Conservation (phyloP, 1,284 basidiomycete genomes). For the Bondarzewia mesenterica region DNA sequence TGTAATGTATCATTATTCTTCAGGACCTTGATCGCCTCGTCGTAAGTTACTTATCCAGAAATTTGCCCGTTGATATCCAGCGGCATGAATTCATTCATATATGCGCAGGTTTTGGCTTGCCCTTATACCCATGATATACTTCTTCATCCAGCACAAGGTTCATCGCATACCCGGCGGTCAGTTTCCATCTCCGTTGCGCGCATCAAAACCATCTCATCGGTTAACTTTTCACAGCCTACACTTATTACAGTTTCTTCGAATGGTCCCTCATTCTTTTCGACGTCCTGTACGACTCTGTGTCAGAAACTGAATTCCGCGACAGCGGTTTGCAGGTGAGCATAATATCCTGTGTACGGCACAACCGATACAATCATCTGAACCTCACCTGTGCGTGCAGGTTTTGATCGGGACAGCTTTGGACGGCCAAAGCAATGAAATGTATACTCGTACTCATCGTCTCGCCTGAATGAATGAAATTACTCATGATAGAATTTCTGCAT, state of each 20-base stretch:
- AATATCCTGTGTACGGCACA: too few relatives aligned
- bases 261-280: slow-evolving; percentile 82
- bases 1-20: neutral
- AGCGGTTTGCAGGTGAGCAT: slow-evolving; percentile 44
- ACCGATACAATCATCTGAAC: neutral
- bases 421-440: slow-evolving; percentile 28
- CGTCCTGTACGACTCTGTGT: slow-evolving; percentile 67
- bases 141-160: slow-evolving; percentile 81
- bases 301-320: slow-evolving; percentile 53
- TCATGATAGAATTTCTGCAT: too few relatives aligned
- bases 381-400: too few relatives aligned
- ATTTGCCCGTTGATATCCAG: too few relatives aligned
- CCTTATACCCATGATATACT: slow-evolving; percentile 73
- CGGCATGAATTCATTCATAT: too few relatives aligned
- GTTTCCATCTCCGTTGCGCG: slow-evolving; percentile 9
- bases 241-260: slow-evolving; percentile 79
- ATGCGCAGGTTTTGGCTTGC: slow-evolving; percentile 56
- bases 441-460: slow-evolving; percentile 30
- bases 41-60: slow-evolving; percentile 34
- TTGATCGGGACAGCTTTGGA: neutral
- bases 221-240: slow-evolving; percentile 54
- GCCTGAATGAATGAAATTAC: too few relatives aligned
- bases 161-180: slow-evolving; percentile 71
- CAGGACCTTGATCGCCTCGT: slow-evolving; percentile 43
- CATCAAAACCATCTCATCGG: slow-evolving; percentile 6